Evolutionary conservation across 2,329 filamentous ascomycete species (phyloP), one percentile per base, ranked within the genome.

Genomic region (Cryphonectria nitschkei): DNA sequence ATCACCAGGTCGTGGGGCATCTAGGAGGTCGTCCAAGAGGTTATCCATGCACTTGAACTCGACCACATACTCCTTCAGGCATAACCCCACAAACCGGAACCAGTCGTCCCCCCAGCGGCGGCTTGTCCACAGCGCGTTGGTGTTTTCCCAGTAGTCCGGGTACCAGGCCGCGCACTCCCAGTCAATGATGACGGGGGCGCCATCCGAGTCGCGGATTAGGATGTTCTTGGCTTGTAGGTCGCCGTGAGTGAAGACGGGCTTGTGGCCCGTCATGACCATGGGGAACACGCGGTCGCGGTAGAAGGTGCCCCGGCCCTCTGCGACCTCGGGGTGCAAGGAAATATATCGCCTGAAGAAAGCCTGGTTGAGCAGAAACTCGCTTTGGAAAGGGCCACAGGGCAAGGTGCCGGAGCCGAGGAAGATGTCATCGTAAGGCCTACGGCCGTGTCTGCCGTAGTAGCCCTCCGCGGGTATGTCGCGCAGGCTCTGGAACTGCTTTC

Each of bases 101-200:
- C 63, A 65, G 16, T 65, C 63, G 22, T 65, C 63, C 11, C 41
- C 32, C 63, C 63, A 65, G 37, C 63, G 63, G 7, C 63, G 63
- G 41, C 63, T 65, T 16, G 43, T 62, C 68, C 68, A 70, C n/a
- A 62, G 56, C 61, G 54, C 63, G 37, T 69, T 65, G 50, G 70
- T 72, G 54, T 80, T 80, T 60, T 81, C 79, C 79, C 79, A 85
- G 66, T 81, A 82, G n/a, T 78, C 76, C 1, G 83, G 83, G 74
- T 82, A 85, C 82, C 82, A 86, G 1, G 83, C 83, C 32, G 81
- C 77, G 41, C 79, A 78, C 73, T 86, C 84, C 84, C 84, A 86
- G 73, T 85, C 84, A 34, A 86, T 69, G 34, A 86, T 79, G 29
- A 65, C 26, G 3, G 80, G 84, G 58, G 77, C 77, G 22, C 85